Evolutionary conservation across 2,329 filamentous ascomycete genomes (phyloP), one percentile per base, ranked within the genome.

Genomic region (Sclerotinia minor): DNA sequence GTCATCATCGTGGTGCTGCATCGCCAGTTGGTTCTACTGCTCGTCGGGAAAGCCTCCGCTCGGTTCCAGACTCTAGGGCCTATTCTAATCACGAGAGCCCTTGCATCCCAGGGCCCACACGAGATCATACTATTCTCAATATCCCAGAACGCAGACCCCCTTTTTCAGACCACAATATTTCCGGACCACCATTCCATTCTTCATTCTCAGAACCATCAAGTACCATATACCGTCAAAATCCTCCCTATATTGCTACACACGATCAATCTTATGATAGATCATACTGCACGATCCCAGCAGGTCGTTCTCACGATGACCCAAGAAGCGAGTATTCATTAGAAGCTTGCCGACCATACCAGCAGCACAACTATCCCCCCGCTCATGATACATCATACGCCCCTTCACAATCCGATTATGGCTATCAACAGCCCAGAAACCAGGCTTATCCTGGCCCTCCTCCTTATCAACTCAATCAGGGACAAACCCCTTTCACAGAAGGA

Each of bases 401-500:
- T 44, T 49, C 68, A 13, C 50, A 49, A 21, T 65, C 52, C 2
- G 21, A 49, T 19, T 68, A 68, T 24, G 66, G 67, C 5, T 68
- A 70, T 29, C 67, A 70, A 41, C 69, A 63, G n/a, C 69, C 69
- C 21, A 60, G 65, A 29, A 32, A 45, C 24, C 68, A 58, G 11
- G 35, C 59, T 13, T 64, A 29, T 6, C 45, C 65, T 32, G 24
- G 45, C 19, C 38, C 54, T 38, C 21, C 53, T 35, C 15, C 32
- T 19, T 45, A 38, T 45, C 66, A 61, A 21, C 50, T 69, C 19
- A 57, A 66, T 45, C 70, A 72, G n/a, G 72, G 75, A 15, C 67
- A 70, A 64, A 72, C 70, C 2, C 73, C 74, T 11, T 76, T 75
- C 49, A 73, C 73, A 13, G 50, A 69, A 1, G 66, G 35, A 15